These are phyloP conservation scores for Schizothecium vesticola DNA, from an alignment of 495 filamentous ascomycete genomes.

Conservation along the genomic window DNA sequence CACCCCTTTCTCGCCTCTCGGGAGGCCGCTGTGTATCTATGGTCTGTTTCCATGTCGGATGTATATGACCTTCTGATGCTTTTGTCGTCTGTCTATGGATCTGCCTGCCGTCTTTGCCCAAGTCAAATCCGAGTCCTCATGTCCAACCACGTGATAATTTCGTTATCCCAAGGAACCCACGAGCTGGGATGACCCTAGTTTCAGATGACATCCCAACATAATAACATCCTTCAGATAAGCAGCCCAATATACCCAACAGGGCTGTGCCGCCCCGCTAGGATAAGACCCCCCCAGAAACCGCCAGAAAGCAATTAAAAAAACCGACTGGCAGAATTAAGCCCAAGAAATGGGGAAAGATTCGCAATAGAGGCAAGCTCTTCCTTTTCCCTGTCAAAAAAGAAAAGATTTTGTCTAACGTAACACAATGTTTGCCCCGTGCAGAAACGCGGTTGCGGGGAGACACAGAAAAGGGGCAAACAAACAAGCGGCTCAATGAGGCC, in stretches of 20 bases:
- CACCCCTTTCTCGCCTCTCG: background rate
- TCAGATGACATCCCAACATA: background rate
- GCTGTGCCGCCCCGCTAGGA: background rate
- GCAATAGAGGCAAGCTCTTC: background rate
- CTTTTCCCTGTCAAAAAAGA: background rate
- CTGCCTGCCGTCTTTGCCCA: background rate
- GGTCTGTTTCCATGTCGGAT: background rate
- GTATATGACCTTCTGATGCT: background rate
- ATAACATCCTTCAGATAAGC: background rate
- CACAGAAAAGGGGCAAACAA: background rate
- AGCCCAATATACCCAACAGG: background rate
- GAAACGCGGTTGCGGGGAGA: background rate
- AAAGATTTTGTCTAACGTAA: background rate
- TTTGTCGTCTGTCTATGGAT: background rate
- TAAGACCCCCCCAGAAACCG: background rate
- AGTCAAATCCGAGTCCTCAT: background rate
- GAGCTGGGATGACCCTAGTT: background rate
- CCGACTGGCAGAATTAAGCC: background rate
- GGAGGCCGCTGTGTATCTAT: background rate
- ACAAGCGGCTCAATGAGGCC: background rate
- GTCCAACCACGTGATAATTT: background rate
- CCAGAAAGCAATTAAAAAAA: background rate
- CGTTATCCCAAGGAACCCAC: background rate
- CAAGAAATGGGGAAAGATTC: background rate
- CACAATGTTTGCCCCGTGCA: background rate